phyloP scores from a whole-genome alignment of 768 basidiomycete genomes.

The Mycena galericulata region DNA sequence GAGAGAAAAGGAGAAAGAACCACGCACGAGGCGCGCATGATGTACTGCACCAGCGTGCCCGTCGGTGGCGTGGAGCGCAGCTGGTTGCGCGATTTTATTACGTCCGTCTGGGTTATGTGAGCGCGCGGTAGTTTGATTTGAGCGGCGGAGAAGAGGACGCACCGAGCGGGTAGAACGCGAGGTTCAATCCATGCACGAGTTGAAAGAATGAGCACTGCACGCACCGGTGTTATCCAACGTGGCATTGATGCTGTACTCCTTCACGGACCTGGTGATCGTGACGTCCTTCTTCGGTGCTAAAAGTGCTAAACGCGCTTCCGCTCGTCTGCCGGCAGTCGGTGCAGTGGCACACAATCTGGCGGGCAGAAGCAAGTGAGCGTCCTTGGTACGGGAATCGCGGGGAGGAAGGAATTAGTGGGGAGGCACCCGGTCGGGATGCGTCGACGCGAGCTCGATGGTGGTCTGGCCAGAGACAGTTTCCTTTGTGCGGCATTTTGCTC shows the following conservation, averaged over 20 bases:
- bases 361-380: neutral
- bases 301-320: conserved; percentile 55
- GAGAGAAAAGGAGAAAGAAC: too few species aligned
- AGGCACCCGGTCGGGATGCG: conserved; percentile 44
- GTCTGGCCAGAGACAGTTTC: conserved; percentile 50
- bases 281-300: conserved; percentile 48
- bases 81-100: too few species aligned
- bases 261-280: conserved; percentile 48
- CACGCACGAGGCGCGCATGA: too few species aligned
- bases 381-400: neutral
- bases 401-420: too few species aligned
- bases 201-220: neutral
- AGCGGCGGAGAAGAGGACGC: too few species aligned
- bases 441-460: conserved; percentile 42
- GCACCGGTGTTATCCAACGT: conserved; percentile 50
- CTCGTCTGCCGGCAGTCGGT: conserved; percentile 51
- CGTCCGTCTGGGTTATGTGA: too few species aligned
- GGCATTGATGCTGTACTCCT: conserved; percentile 44
- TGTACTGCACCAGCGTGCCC: too few species aligned
- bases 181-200: too few species aligned
- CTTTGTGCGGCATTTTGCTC: conserved; percentile 43
- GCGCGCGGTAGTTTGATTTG: too few species aligned
- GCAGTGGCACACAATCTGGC: conserved; percentile 52
- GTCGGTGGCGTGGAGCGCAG: too few species aligned
- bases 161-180: neutral